phyloP scores from a whole-genome alignment of 176 grass and related monocot species.

The Juncus inflexus region DNA sequence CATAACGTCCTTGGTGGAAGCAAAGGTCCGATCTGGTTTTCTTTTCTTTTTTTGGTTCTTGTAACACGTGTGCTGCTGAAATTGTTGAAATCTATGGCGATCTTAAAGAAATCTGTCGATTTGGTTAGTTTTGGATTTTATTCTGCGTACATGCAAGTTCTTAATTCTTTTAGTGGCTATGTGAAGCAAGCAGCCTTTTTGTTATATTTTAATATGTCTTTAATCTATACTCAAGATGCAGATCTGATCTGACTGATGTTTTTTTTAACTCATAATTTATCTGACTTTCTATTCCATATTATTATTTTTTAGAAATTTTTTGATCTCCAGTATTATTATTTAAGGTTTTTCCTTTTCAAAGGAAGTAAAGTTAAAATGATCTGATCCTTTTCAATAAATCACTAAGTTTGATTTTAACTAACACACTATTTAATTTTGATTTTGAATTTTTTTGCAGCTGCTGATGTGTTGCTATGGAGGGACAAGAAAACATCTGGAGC shows the following conservation, averaged over 20 bases:
- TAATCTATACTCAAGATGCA: constrained; percentile 16
- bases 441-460: constrained; percentile 56
- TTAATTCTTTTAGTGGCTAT: not conserved
- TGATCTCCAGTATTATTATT: not conserved
- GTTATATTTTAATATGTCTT: constrained; percentile 1
- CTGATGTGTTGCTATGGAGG: constrained; percentile 92
- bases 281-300: too few species aligned
- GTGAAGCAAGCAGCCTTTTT: not conserved
- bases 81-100: not conserved
- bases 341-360: not conserved
- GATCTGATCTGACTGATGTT: constrained; percentile 37
- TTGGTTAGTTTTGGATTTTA: not conserved
- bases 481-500: constrained; percentile 84
- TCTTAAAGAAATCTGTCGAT: not conserved
- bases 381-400: too few species aligned
- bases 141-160: not conserved
- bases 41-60: not conserved
- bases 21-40: constrained; percentile 50
- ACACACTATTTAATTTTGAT: not conserved
- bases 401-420: too few species aligned
- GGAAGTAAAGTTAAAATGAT: too few species aligned
- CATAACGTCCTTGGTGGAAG: constrained; percentile 79
- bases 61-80: not conserved
- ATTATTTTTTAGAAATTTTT: not conserved
- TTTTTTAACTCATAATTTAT: constrained; percentile 5